Conservation (phyloP, 2,329 filamentous ascomycete genomes). For the Pyrenochaeta sp. region DNA sequence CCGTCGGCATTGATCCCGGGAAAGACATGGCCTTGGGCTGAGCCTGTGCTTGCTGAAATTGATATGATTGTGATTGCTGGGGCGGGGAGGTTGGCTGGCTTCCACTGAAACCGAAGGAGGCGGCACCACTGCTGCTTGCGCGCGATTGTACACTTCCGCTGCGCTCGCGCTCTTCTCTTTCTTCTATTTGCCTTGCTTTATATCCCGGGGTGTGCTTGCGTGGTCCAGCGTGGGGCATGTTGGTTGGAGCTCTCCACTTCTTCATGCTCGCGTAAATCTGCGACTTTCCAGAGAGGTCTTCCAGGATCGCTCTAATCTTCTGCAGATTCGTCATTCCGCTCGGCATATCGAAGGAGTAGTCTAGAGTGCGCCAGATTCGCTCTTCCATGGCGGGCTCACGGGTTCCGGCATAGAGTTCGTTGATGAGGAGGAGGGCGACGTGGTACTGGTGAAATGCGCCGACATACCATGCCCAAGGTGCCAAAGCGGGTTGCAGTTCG, state of each 20-base stretch:
- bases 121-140: slow-evolving; percentile 1
- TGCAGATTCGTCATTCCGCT: slow-evolving; percentile 58
- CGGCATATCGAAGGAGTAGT: slow-evolving; percentile 74
- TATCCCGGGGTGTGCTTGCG: slow-evolving; percentile 42
- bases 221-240: slow-evolving; percentile 45
- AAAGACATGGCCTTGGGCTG: slow-evolving; percentile 16
- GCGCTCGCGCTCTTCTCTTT: slow-evolving; percentile 7
- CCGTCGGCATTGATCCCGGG: slow-evolving; percentile 31
- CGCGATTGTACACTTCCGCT: slow-evolving; percentile 10
- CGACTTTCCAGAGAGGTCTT: slow-evolving; percentile 68
- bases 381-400: slow-evolving; percentile 64
- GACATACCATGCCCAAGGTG: slow-evolving; percentile 72
- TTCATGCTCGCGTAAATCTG: slow-evolving; percentile 66
- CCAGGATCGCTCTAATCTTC: slow-evolving; percentile 68
- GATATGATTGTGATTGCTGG: slow-evolving; percentile 2
- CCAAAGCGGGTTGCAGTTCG: slow-evolving; percentile 61
- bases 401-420: slow-evolving; percentile 69
- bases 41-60: slow-evolving; percentile 7
- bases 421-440: slow-evolving; percentile 70
- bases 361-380: slow-evolving; percentile 74
- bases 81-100: slow-evolving; percentile 10
- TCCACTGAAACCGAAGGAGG: slow-evolving; percentile 2
- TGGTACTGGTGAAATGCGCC: slow-evolving; percentile 78
- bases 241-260: slow-evolving; percentile 62
- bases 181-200: slow-evolving; percentile 11